phyloP scores from a whole-genome alignment of 106 monocot species.

The Dactylorhiza incarnata region DNA sequence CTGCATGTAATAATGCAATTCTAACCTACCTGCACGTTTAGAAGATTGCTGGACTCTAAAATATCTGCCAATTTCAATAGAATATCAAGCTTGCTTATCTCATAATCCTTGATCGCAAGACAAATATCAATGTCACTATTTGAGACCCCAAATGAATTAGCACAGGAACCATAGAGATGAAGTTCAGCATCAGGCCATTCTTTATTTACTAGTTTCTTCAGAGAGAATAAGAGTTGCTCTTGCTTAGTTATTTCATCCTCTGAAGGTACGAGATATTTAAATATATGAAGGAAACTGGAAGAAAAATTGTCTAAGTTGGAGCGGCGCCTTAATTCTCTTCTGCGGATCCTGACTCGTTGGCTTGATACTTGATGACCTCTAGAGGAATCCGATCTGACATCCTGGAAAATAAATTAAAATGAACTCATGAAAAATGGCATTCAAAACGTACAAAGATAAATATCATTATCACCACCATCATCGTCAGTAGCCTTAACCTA shows the following conservation, averaged over 20 bases:
- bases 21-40: conserved; percentile 78
- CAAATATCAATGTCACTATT: conserved; percentile 97
- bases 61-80: conserved; percentile 79
- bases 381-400: conserved; percentile 57
- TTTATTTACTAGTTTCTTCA: conserved; percentile 51
- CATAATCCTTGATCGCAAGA: conserved; percentile 57
- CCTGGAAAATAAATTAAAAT: conserved; percentile 29
- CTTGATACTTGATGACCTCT: conserved; percentile 77
- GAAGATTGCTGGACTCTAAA: conserved; percentile 60
- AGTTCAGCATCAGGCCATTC: conserved; percentile 87
- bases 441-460: background rate
- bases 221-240: conserved; percentile 42
- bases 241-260: conserved; percentile 79
- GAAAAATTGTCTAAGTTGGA: conserved; percentile 48
- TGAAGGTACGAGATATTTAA: conserved; percentile 63
- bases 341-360: conserved; percentile 59
- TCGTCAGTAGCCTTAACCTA: too few relatives aligned
- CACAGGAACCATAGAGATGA: conserved; percentile 92
- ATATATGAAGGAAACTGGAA: conserved; percentile 60
- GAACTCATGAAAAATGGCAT: background rate
- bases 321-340: conserved; percentile 44
- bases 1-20: background rate
- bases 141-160: conserved; percentile 90
- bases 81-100: conserved; percentile 75
- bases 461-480: too few relatives aligned